phyloP scores from a whole-genome alignment of 306 rosid genomes.

The Corylus avellana region DNA sequence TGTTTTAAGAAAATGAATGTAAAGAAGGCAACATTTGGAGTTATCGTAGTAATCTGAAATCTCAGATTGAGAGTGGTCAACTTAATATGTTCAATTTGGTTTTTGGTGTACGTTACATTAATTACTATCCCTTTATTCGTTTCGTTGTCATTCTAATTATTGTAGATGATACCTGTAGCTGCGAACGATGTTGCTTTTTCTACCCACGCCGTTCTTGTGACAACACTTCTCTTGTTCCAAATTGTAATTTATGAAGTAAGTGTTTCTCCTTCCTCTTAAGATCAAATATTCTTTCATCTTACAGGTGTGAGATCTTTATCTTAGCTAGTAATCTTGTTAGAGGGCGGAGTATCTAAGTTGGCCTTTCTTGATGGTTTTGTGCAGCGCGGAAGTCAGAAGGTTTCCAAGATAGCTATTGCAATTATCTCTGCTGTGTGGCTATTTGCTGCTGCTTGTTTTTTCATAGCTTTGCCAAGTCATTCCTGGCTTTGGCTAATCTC shows the following conservation, averaged over 20 bases:
- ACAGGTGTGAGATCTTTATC: neutral
- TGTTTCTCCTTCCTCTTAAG: neutral
- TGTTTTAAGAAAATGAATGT: neutral
- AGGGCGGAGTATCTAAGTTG: neutral
- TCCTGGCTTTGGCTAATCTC: conserved; percentile 84
- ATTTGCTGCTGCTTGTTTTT: conserved; percentile 54
- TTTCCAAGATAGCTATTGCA: conserved; percentile 51
- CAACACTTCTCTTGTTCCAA: conserved; percentile 50
- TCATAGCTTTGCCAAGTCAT: conserved; percentile 57
- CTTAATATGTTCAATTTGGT: neutral
- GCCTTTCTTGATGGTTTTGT: conserved; percentile 16
- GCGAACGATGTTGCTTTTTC: conserved; percentile 82
- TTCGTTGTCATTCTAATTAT: conserved; percentile 2
- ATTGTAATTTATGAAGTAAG: conserved; percentile 62
- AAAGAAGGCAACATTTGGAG: neutral
- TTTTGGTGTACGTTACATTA: neutral
- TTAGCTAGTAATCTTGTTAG: neutral
- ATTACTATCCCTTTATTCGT: no score
- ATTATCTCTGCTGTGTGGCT: conserved; percentile 53
- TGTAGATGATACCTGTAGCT: conserved; percentile 86
- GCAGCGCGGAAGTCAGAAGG: conserved; percentile 68
- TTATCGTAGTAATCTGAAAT: neutral
- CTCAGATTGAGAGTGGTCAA: neutral
- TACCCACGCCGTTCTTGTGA: conserved; percentile 55
- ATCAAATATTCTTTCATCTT: neutral